Conservation (phyloP, 768 basidiomycete species). For the Boletus tomentosulus region DNA sequence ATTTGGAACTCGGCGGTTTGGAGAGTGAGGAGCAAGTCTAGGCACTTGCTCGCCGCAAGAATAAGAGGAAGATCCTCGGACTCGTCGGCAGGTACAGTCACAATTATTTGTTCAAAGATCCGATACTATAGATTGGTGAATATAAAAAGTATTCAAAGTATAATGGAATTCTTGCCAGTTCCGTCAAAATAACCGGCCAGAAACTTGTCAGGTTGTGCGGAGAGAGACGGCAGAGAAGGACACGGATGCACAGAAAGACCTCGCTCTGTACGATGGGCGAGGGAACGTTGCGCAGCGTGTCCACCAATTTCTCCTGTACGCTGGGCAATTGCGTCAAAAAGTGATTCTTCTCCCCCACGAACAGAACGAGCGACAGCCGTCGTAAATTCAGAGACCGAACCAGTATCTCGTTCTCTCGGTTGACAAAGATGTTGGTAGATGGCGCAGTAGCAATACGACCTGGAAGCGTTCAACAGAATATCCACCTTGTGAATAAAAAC, state of each 20-base stretch:
- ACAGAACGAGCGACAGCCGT: conserved; percentile 81
- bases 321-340: conserved; percentile 85
- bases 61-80: conserved; percentile 82
- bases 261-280: conserved; percentile 88
- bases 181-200: conserved; percentile 94
- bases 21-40: conserved; percentile 87
- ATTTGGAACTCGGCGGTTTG: conserved; percentile 99
- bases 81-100: conserved; percentile 67
- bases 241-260: conserved; percentile 90
- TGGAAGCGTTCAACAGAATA: conserved; percentile 27
- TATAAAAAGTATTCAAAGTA: background rate
- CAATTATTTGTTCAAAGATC: conserved; percentile 79
- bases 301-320: conserved; percentile 97
- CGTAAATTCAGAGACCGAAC: conserved; percentile 82
- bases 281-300: conserved; percentile 75
- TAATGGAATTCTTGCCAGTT: conserved; percentile 55
- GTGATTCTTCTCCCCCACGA: conserved; percentile 86
- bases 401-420: conserved; percentile 90
- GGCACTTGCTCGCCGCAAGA: conserved; percentile 87
- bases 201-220: conserved; percentile 91
- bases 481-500: conserved; percentile 29
- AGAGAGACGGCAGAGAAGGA: conserved; percentile 85
- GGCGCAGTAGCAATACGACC: conserved; percentile 81
- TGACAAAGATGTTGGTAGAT: conserved; percentile 95
- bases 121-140: conserved; percentile 59